Percentiles rank a stretch among this genome's conserved stretches.
phyloP scores from a whole-genome alignment of 2,329 filamentous ascomycete species.

The Hypoxylon sp. region DNA sequence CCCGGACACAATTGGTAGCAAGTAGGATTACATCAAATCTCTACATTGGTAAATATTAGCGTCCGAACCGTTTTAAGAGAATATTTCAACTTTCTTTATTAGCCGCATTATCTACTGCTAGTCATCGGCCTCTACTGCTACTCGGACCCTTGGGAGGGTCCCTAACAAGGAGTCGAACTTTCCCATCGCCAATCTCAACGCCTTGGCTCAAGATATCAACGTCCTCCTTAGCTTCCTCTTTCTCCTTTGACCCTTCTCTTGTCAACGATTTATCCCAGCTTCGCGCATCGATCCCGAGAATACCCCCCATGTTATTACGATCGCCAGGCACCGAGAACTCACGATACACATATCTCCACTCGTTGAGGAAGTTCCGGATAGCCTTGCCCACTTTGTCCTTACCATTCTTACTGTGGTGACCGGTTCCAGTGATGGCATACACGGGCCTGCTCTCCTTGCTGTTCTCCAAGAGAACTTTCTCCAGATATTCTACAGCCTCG shows the following conservation, averaged over 20 bases:
- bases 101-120: conserved; percentile 42
- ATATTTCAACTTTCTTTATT: conserved; percentile 47
- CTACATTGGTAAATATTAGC: conserved; percentile 7
- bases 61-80: conserved; percentile 22
- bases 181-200: conserved; percentile 77
- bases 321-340: conserved; percentile 98
- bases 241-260: conserved; percentile 62
- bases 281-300: conserved; percentile 76
- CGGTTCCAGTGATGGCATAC: conserved; percentile 96
- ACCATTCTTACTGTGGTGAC: conserved; percentile 97
- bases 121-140: conserved; percentile 61
- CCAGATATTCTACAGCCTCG: conserved; percentile 94
- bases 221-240: conserved; percentile 58
- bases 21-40: conserved; percentile 11
- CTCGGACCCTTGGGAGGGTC: conserved; percentile 72
- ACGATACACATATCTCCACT: conserved; percentile 95
- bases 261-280: conserved; percentile 76
- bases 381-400: conserved; percentile 99
- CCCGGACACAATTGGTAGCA: neutral
- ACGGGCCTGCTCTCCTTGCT: conserved; percentile 80
- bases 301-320: conserved; percentile 84
- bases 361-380: conserved; percentile 89
- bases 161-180: conserved; percentile 75
- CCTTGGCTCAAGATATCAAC: conserved; percentile 75
- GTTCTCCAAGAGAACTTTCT: conserved; percentile 89